Conservation (phyloP, 306 rosid genomes). For the Corylus americana region DNA sequence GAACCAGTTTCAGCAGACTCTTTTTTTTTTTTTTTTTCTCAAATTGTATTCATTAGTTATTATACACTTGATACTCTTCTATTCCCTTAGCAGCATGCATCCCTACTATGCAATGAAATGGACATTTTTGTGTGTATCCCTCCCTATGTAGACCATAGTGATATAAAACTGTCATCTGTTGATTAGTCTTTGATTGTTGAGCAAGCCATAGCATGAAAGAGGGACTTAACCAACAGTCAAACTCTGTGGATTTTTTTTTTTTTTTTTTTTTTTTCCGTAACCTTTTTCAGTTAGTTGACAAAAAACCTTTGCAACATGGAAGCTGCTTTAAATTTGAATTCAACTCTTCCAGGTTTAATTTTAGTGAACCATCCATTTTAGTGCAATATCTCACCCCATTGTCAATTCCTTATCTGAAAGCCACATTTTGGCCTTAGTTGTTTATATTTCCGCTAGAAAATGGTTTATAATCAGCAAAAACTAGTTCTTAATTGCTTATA, state of each 20-base stretch:
- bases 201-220: background rate
- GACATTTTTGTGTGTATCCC: background rate
- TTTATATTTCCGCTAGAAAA: background rate
- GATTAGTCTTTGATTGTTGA: background rate
- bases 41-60: background rate
- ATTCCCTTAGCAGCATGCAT: background rate
- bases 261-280: background rate
- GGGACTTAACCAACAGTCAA: background rate
- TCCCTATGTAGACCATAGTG: background rate
- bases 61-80: background rate
- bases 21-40: background rate
- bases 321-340: background rate
- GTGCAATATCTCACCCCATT: background rate
- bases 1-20: background rate
- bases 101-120: background rate
- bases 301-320: background rate
- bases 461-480: background rate
- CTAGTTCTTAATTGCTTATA: background rate
- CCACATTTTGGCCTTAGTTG: background rate
- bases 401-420: slow-evolving; percentile 5
- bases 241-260: background rate
- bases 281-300: background rate
- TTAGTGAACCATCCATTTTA: background rate
- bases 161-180: background rate
- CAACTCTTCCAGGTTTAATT: background rate